These are phyloP conservation scores for Claviceps spartinae DNA, from an alignment of 2,329 filamentous ascomycete genomes.

Conservation along the genomic window DNA sequence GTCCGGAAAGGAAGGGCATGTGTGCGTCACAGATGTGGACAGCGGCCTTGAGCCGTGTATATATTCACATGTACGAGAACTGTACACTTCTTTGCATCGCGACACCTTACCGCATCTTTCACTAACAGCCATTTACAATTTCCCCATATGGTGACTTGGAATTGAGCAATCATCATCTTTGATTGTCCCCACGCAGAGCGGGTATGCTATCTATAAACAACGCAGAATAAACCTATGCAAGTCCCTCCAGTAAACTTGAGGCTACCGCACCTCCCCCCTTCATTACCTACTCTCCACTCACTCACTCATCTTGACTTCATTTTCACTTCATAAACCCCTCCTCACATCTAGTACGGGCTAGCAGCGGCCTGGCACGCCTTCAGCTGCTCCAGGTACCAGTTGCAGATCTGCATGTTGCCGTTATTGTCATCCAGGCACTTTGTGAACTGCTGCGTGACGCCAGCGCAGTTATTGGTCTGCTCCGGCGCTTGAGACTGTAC, in stretches of 20 bases:
- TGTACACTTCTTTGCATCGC: too few species aligned
- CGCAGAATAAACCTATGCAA: too few species aligned
- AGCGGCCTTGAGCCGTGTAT: too few species aligned
- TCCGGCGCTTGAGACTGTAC: conserved; percentile 41
- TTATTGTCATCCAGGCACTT: conserved; percentile 92
- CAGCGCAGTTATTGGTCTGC: conserved; percentile 54
- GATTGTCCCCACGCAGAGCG: conserved; percentile 10
- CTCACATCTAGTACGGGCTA: conserved; percentile 47
- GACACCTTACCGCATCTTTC: too few species aligned
- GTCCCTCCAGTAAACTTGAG: too few species aligned
- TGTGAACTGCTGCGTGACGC: conserved; percentile 73
- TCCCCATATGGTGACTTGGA: too few species aligned
- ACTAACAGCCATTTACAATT: too few species aligned
- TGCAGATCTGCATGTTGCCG: conserved; percentile 90
- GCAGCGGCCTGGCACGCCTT: conserved; percentile 76
- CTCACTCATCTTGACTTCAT: not conserved
- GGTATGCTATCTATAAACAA: conserved; percentile 15
- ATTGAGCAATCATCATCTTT: not conserved
- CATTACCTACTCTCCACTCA: conserved; percentile 4
- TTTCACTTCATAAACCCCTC: not conserved
- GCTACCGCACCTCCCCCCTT: too few species aligned
- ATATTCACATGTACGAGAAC: too few species aligned
- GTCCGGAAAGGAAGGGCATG: too few species aligned
- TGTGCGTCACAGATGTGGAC: too few species aligned
- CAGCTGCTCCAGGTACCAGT: conserved; percentile 96